Evolutionary conservation across 305 asterid genomes (phyloP), one percentile per base, ranked within the genome.

Genomic region (Nicotiana rustica): DNA sequence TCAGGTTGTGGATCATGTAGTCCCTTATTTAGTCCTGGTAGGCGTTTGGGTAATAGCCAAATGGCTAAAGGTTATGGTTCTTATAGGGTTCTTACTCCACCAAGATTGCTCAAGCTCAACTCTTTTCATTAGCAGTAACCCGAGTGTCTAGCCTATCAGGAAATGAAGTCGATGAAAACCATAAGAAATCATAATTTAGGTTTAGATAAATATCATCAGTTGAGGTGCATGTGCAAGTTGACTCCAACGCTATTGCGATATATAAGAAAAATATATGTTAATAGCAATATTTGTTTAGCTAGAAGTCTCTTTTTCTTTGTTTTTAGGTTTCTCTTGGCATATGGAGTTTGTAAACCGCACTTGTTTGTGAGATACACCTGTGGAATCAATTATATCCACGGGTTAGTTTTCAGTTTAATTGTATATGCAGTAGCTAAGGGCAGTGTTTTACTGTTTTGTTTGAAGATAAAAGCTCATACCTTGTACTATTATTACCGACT

Each of bases 11-110:
- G 86, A 29, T 84, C 86, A 1, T 90, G 94, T 75, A 92, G 91
- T 85, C 92, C 93, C 1, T 89, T 92, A 4, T 75, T 52, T 52
- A 91, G 81, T 55, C 91, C 91, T 1, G 80, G 33, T 0, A 82
- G 89, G 36, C 87, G 89, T 67, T 68, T 85, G 70, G 90, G 90
- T 12, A 80, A 47, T 35, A 61, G 88, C 25, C 75, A 55, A 29
- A 73, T 80, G 86, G 87, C 81, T 0, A 80, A 66, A 49, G 89
- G 85, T 1, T 57, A 82, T 70, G 61, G 84, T 35, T 70, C 91
- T 0, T 90, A 86, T 61, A 83, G 57, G 25, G 86, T 67, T 71
- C 95, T 90, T 41, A 83, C 87, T 29, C 91, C 90, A 4, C 82
- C 90, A 1, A 79, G 85, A 10, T 83, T 71, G 81, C 78, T 88